These are phyloP conservation scores for Schoenoplectus tabernaemontani DNA, from an alignment of 202 grass and related monocot species.

Conservation along the genomic window DNA sequence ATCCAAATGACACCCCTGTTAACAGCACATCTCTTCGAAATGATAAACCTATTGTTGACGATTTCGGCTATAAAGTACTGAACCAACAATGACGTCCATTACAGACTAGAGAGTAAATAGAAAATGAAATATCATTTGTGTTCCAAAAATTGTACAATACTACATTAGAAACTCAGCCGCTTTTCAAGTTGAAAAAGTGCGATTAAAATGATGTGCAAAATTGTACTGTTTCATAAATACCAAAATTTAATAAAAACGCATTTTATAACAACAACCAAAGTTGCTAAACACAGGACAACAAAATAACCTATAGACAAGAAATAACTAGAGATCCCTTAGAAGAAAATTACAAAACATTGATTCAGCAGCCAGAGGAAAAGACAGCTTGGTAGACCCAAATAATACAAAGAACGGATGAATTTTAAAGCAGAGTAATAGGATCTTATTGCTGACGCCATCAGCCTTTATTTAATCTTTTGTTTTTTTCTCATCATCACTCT, in stretches of 20 bases:
- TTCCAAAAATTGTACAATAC: neutral
- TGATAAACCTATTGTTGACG: too few species aligned
- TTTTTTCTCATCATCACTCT: slow-evolving; percentile 53
- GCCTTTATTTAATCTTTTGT: neutral
- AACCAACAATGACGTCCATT: too few species aligned
- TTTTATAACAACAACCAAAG: neutral
- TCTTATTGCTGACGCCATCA: neutral
- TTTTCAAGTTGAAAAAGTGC: neutral
- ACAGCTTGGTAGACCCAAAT: neutral
- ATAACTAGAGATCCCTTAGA: neutral
- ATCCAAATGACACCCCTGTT: too few species aligned
- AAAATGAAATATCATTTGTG: neutral
- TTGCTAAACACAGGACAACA: slow-evolving; percentile 1
- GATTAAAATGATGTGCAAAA: neutral
- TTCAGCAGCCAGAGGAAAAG: neutral
- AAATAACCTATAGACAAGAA: neutral
- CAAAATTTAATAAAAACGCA: neutral
- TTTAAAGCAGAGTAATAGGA: neutral
- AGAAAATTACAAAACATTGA: slow-evolving; percentile 5
- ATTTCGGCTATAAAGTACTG: neutral
- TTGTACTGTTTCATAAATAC: neutral
- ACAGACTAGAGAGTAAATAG: neutral
- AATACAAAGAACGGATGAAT: slow-evolving; percentile 21
- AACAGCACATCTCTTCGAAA: too few species aligned
- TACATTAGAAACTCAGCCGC: neutral